Base-by-base conservation (phyloP, 345 rosid genomes). In the Arabis alpina region DNA sequence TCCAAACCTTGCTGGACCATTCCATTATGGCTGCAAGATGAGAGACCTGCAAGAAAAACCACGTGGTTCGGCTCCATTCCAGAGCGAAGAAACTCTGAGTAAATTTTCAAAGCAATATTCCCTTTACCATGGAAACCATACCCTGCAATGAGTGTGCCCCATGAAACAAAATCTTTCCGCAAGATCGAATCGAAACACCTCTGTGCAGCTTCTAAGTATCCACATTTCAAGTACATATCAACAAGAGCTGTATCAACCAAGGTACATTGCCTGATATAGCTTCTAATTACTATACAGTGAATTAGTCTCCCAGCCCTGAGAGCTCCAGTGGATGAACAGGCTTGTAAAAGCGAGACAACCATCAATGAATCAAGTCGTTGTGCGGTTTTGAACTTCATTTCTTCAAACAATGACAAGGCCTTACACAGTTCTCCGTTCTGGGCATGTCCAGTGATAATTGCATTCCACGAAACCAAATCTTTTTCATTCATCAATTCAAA, bases 41-140 rank as follows among this genome's bases (percentile, higher is more conserved):
- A 86, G 64, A 88, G 87, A 54, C 82, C 74, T 12, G 93, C 77
- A 37, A 88, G 87, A 77, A 90, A 80, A 50, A 90, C 71, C 23
- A 88, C 83, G 15, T 84, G 84, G 70, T 92, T 90, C 24, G 91
- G 96, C 68, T 80, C 65, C 60, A 81, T 64, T 49, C 91, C 91
- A 39, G 82, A 68, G 11, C 64, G 75, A 37, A 86, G 88, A 82
- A 92, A 80, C 72, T 82, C 82, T 8, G 64, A 61, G 68, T 85
- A 88, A 69, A 82, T 51, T 55, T 75, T 74, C 50, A 92, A 76
- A 68, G 95, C 96, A 8, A 48, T 82, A 30, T 80, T 80, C 28
- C 91, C 98, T 80, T 83, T 81, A 44, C 98, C 96, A 76, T 92
- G 91, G 66, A 82, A 80, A 37, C 93, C 96, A 75, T 79, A 90